Conservation (phyloP, 371 early-diverging fungal species). For the Zancudomyces culisetae region DNA sequence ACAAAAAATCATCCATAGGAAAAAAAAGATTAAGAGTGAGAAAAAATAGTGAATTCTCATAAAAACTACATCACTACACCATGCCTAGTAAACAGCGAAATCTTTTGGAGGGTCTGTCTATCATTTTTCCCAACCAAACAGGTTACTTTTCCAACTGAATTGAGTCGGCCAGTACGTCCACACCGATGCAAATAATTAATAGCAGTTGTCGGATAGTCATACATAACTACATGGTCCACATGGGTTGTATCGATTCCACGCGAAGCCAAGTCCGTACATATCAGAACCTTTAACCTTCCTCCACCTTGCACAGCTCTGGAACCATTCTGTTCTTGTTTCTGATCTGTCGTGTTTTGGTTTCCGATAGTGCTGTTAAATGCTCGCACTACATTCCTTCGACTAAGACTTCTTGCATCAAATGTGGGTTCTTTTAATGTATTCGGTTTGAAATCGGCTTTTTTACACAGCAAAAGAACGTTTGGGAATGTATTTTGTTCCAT, state of each 20-base stretch:
- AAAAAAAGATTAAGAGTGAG: too few species aligned
- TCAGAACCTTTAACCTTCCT: conserved; percentile 34
- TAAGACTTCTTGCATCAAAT: too few species aligned
- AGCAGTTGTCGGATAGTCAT: conserved; percentile 81
- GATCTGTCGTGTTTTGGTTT: too few species aligned
- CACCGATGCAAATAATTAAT: conserved; percentile 93
- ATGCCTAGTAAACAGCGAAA: conserved; percentile 37
- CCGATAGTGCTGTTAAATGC: too few species aligned
- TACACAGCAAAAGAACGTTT: not conserved
- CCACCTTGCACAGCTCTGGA: too few species aligned
- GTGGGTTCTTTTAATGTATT: not conserved
- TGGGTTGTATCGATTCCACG: conserved; percentile 81
- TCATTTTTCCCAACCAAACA: conserved; percentile 59
- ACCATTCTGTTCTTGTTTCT: too few species aligned
- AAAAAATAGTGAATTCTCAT: too few species aligned
- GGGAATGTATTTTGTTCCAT: too few species aligned
- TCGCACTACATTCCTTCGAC: too few species aligned
- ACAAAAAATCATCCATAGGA: too few species aligned
- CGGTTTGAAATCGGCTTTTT: conserved; percentile 13
- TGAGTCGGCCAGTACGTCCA: conserved; percentile 87
- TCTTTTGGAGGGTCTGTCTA: conserved; percentile 54
- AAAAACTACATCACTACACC: too few species aligned
- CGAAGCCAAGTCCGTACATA: conserved; percentile 89
- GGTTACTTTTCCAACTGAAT: conserved; percentile 68
- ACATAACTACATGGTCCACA: conserved; percentile 83